These are phyloP conservation scores for Nemania diffusa DNA, from an alignment of 2,329 filamentous ascomycete species.

Conservation along the genomic window DNA sequence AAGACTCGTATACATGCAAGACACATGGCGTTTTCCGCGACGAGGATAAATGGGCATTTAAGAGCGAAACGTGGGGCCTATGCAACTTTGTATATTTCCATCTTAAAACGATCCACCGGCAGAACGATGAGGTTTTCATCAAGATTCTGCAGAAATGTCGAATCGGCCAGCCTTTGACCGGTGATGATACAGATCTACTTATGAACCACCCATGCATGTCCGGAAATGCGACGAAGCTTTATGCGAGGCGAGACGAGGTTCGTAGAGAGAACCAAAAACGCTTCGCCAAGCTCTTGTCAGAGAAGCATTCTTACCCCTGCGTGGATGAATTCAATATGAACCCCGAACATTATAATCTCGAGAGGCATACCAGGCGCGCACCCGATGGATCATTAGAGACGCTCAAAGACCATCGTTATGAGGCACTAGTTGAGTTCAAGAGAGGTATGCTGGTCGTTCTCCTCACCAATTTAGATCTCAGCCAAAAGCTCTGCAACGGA, in stretches of 20 bases:
- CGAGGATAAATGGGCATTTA: conserved; percentile 70
- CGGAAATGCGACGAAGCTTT: conserved; percentile 57
- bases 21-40: conserved; percentile 55
- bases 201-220: conserved; percentile 58
- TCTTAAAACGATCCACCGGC: conserved; percentile 66
- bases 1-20: conserved; percentile 48
- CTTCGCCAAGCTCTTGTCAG: conserved; percentile 49
- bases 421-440: conserved; percentile 57
- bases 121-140: conserved; percentile 65
- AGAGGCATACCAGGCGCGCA: conserved; percentile 22
- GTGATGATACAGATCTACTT: conserved; percentile 54
- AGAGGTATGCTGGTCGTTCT: conserved; percentile 63
- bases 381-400: conserved; percentile 45
- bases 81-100: conserved; percentile 65
- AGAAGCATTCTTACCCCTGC: conserved; percentile 48
- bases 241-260: conserved; percentile 55
- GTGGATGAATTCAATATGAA: conserved; percentile 57
- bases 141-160: conserved; percentile 65
- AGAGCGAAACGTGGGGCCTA: conserved; percentile 63
- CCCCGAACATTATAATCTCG: conserved; percentile 43
- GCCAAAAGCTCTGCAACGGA: conserved; percentile 57
- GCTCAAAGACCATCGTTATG: conserved; percentile 59
- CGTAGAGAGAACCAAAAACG: conserved; percentile 49
- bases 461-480: conserved; percentile 60
- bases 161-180: conserved; percentile 54